Percentiles rank a stretch among this genome's conserved stretches.
Evolutionary conservation across 495 filamentous ascomycete genomes (phyloP).

Genomic region (Amphirosellinia nigrospora): DNA sequence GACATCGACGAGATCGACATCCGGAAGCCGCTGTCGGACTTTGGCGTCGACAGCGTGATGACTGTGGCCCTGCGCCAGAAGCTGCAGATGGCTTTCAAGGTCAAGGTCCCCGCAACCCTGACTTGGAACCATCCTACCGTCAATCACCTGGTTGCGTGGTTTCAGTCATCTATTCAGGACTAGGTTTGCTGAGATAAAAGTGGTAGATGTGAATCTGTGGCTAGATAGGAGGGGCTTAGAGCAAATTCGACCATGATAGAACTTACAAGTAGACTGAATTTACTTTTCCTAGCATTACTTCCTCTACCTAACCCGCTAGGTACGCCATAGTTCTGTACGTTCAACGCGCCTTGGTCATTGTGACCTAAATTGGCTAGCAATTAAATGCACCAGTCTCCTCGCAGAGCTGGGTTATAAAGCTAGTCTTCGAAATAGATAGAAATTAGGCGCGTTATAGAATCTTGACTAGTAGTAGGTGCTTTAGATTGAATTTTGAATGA

Average conservation of each 20-base stretch:
- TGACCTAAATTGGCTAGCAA: no score
- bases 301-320: no score
- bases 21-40: slow-evolving; percentile 40
- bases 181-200: background rate
- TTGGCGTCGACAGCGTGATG: slow-evolving; percentile 53
- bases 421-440: no score
- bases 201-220: background rate
- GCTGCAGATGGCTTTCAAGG: slow-evolving; percentile 42
- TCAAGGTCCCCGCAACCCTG: slow-evolving; percentile 50
- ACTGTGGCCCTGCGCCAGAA: slow-evolving; percentile 45
- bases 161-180: slow-evolving; percentile 33
- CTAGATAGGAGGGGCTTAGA: background rate
- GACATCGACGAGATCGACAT: slow-evolving; percentile 43
- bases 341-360: no score
- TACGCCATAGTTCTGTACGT: no score
- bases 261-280: background rate
- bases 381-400: no score
- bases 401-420: no score
- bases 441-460: no score
- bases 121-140: slow-evolving; percentile 49
- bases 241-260: background rate
- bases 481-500: no score
- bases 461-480: no score
- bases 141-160: slow-evolving; percentile 44
- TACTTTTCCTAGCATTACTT: background rate